phyloP scores from a whole-genome alignment of 257 asterid genomes.

The Capsicum baccatum region DNA sequence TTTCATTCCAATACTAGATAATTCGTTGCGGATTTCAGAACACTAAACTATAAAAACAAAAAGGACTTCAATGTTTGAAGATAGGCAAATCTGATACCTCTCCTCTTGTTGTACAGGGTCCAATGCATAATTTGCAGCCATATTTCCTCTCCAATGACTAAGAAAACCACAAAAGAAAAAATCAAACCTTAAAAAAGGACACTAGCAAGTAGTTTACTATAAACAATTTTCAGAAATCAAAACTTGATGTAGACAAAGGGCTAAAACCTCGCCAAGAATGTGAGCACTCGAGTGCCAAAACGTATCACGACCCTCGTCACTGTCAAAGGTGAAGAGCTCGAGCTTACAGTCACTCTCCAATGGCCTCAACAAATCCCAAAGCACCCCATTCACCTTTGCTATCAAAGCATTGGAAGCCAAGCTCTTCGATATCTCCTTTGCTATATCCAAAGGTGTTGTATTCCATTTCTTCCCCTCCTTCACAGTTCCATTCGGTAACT shows the following conservation, averaged over 20 bases:
- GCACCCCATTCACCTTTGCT: slow-evolving; percentile 71
- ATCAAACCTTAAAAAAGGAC: neutral
- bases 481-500: slow-evolving; percentile 73
- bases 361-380: slow-evolving; percentile 96
- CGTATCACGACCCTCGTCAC: slow-evolving; percentile 90
- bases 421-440: slow-evolving; percentile 89
- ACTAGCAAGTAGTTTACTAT: neutral
- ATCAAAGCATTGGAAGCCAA: slow-evolving; percentile 86
- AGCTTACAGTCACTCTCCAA: slow-evolving; percentile 89
- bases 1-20: neutral
- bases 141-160: slow-evolving; percentile 34
- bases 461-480: slow-evolving; percentile 90
- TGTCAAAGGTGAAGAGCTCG: slow-evolving; percentile 70
- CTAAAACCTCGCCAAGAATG: slow-evolving; percentile 87
- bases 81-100: neutral
- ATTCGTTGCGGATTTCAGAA: neutral
- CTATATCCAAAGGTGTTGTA: slow-evolving; percentile 84
- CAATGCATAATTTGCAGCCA: slow-evolving; percentile 33
- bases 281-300: slow-evolving; percentile 99
- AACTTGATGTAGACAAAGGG: slow-evolving; percentile 12
- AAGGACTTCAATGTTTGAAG: slow-evolving; percentile 10
- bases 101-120: slow-evolving; percentile 36
- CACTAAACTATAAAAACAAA: neutral
- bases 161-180: slow-evolving; percentile 5
- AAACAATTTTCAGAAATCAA: neutral